Conservation (phyloP, 257 asterid species). For the Primulina eburnea region DNA sequence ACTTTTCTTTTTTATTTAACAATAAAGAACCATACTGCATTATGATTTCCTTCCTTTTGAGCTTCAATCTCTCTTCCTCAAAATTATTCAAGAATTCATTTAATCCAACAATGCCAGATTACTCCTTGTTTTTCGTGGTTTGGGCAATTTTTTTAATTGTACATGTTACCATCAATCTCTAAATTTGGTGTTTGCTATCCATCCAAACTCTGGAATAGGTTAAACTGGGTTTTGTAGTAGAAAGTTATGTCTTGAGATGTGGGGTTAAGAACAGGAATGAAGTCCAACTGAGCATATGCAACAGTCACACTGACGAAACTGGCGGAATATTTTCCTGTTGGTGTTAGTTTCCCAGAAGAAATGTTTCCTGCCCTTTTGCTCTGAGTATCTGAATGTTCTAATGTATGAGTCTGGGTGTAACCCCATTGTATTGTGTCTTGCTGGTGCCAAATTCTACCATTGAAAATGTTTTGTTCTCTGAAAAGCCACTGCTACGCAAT, state of each 20-base stretch:
- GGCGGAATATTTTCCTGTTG: neutral
- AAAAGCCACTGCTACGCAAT: neutral
- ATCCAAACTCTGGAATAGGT: neutral
- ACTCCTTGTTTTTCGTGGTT: constrained; percentile 2
- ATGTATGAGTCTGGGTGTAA: neutral
- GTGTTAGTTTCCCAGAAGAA: neutral
- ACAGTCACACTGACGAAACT: neutral
- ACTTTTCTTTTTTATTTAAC: neutral
- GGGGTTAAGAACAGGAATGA: neutral
- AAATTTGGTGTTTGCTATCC: neutral
- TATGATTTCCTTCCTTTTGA: neutral
- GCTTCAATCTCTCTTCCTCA: neutral
- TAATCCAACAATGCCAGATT: constrained; percentile 3
- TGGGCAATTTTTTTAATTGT: neutral
- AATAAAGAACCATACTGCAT: neutral
- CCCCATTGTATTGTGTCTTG: neutral
- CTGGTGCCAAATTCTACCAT: constrained; percentile 7
- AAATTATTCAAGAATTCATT: neutral
- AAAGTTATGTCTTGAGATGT: neutral
- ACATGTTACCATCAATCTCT: neutral
- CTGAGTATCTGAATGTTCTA: neutral
- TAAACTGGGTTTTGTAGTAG: neutral
- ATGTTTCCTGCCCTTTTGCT: neutral
- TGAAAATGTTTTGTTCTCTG: neutral
- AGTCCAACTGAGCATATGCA: neutral